These are phyloP conservation scores for Rauvolfia tetraphylla DNA, from an alignment of 257 asterid species.

Conservation along the genomic window DNA sequence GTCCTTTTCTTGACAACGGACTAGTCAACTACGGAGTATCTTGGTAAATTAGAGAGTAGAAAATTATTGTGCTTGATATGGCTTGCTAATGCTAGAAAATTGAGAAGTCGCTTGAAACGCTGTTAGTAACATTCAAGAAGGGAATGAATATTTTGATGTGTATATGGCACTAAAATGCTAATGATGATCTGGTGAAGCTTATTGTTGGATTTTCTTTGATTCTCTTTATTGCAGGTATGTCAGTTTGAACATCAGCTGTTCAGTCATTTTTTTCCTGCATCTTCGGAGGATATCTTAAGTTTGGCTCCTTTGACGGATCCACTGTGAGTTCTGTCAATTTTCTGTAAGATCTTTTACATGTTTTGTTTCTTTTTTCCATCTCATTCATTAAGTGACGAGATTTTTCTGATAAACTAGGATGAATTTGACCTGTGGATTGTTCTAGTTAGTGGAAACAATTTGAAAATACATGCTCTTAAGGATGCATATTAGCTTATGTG, in stretches of 20 bases:
- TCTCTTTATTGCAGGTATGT: constrained; percentile 62
- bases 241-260: constrained; percentile 95
- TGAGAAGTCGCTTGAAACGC: background rate
- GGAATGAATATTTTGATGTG: background rate
- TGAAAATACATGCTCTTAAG: background rate
- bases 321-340: constrained; percentile 52
- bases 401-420: constrained; percentile 3
- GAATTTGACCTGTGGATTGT: background rate
- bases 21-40: background rate
- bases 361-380: constrained; percentile 4
- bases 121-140: background rate
- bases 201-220: background rate
- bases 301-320: constrained; percentile 95
- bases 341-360: constrained; percentile 11
- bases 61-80: background rate
- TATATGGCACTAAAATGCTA: background rate
- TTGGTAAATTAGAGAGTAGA: background rate
- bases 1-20: background rate
- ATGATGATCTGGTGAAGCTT: constrained; percentile 4
- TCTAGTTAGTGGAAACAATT: background rate
- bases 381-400: constrained; percentile 2
- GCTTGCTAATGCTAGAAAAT: background rate
- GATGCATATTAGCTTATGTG: background rate
- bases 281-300: constrained; percentile 90
- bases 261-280: constrained; percentile 90